phyloP scores from a whole-genome alignment of 2,329 filamentous ascomycete species.

The Colletotrichum karsti region DNA sequence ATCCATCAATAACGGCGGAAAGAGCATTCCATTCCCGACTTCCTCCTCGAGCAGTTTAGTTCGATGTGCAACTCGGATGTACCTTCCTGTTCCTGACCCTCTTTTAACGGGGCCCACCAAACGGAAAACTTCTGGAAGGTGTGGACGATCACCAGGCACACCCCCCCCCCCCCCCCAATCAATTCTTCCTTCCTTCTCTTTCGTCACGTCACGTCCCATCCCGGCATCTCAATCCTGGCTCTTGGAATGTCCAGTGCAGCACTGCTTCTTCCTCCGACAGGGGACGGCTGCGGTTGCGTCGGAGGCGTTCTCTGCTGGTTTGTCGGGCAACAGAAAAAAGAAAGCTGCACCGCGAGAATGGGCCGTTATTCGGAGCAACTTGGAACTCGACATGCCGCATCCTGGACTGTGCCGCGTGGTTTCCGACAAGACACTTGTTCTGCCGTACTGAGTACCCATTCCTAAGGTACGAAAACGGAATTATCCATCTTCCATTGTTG shows the following conservation, averaged over 20 bases:
- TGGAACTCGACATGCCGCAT: not conserved
- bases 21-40: not conserved
- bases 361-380: conserved; percentile 5
- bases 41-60: too few relatives aligned
- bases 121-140: conserved; percentile 26
- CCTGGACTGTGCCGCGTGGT: not conserved
- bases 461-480: too few relatives aligned
- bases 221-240: too few relatives aligned
- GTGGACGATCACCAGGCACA: conserved; percentile 1
- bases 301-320: not conserved
- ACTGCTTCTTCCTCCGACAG: not conserved
- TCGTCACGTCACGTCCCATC: not conserved
- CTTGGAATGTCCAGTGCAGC: too few relatives aligned
- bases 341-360: conserved; percentile 3
- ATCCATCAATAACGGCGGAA: not conserved
- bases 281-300: not conserved
- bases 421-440: not conserved
- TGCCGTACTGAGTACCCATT: too few relatives aligned
- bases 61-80: not conserved
- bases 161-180: not conserved
- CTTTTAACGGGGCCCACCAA: not conserved
- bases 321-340: conserved; percentile 4
- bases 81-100: not conserved
- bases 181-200: conserved; percentile 10
- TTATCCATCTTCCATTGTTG: not conserved